A percentile compares a stretch with the other conserved stretches of the same genome.
phyloP scores from a whole-genome alignment of 345 rosid species.

The Psidium friedrichsthalianum region DNA sequence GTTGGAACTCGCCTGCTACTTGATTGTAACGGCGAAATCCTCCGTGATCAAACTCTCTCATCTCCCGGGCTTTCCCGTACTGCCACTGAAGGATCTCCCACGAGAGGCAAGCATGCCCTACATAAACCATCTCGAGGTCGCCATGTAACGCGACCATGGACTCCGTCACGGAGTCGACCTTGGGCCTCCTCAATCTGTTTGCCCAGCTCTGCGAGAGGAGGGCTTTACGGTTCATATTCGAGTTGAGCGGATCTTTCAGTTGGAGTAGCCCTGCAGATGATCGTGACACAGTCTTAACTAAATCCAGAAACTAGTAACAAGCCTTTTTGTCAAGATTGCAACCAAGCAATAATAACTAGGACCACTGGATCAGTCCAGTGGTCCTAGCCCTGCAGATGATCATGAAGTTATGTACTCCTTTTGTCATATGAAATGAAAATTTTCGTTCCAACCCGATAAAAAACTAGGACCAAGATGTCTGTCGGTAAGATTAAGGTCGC shows the following conservation, averaged over 20 bases:
- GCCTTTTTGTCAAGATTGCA: neutral
- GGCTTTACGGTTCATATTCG: conserved; percentile 10
- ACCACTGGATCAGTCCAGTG: neutral
- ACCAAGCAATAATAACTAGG: neutral
- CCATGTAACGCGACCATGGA: conserved; percentile 27
- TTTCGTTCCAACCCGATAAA: no score
- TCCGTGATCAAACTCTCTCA: conserved; percentile 24
- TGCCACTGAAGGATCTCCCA: conserved; percentile 94
- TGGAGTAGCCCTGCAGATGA: conserved; percentile 40
- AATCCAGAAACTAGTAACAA: neutral
- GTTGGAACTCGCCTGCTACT: conserved; percentile 68
- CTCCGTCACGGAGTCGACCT: conserved; percentile 20
- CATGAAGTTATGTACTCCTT: no score
- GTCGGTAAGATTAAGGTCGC: neutral
- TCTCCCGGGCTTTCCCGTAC: conserved; percentile 35
- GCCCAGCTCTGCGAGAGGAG: conserved; percentile 20
- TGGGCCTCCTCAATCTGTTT: conserved; percentile 23
- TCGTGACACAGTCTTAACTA: neutral
- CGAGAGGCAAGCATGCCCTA: conserved; percentile 73
- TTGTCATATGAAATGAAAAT: no score
- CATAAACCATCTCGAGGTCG: conserved; percentile 70
- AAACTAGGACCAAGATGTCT: neutral
- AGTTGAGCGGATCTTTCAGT: conserved; percentile 26
- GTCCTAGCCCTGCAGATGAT: no score
- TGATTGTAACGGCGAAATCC: conserved; percentile 39